phyloP scores from a whole-genome alignment of 2,329 filamentous ascomycete genomes.

The Westerdykella aurantiaca region DNA sequence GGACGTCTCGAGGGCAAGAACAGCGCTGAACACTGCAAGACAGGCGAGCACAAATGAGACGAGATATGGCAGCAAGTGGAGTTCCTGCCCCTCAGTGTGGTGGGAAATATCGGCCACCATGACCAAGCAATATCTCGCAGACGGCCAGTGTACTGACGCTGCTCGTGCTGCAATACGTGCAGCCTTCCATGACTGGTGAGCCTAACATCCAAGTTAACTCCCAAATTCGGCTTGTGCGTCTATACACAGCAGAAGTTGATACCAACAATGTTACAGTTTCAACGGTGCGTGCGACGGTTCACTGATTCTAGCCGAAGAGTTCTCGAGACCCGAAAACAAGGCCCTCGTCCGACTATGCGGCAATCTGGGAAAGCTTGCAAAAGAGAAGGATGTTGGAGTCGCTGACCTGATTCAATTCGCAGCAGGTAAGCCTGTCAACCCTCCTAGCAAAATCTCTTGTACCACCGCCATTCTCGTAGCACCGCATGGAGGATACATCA shows the following conservation, averaged over 20 bases:
- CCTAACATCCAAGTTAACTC: background rate
- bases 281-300: conserved; percentile 34
- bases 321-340: conserved; percentile 35
- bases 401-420: conserved; percentile 36
- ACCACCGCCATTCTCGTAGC: background rate
- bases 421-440: conserved; percentile 14
- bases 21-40: too few relatives aligned
- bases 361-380: conserved; percentile 37
- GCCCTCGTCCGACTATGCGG: conserved; percentile 42
- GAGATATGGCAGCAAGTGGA: too few relatives aligned
- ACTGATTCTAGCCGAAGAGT: conserved; percentile 33
- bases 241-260: background rate
- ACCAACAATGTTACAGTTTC: conserved; percentile 10
- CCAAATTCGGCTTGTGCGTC: background rate
- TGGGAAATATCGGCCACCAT: conserved; percentile 27
- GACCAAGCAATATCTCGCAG: conserved; percentile 27
- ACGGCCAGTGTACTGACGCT: conserved; percentile 33
- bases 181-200: conserved; percentile 30
- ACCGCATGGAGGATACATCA: background rate
- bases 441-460: background rate
- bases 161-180: conserved; percentile 32
- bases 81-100: conserved; percentile 29
- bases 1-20: too few relatives aligned
- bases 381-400: conserved; percentile 34
- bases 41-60: too few relatives aligned